phyloP scores from a whole-genome alignment of 805 yeast species.

The Hanseniaspora singularis region DNA sequence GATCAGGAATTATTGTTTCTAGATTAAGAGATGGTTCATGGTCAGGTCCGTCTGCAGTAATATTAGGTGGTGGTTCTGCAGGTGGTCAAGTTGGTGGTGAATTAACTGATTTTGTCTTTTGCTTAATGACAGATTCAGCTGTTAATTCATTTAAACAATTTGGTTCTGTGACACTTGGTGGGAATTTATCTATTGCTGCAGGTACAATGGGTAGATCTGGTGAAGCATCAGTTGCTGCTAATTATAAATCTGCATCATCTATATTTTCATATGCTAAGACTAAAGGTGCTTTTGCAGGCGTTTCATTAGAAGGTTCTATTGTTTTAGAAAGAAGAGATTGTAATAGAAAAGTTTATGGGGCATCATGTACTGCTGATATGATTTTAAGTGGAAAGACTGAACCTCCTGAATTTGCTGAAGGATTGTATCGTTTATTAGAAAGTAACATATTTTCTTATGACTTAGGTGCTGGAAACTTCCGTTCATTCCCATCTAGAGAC shows the following conservation, averaged over 20 bases:
- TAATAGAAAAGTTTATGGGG: conserved; percentile 87
- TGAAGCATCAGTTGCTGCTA: conserved; percentile 93
- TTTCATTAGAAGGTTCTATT: conserved; percentile 91
- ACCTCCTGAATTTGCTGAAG: conserved; percentile 82
- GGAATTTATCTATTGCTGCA: conserved; percentile 89
- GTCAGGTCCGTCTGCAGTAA: conserved; percentile 95
- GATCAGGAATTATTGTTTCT: conserved; percentile 91
- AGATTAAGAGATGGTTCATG: conserved; percentile 88
- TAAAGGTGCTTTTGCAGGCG: conserved; percentile 94
- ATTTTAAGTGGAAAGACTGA: conserved; percentile 81
- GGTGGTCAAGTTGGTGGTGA: conserved; percentile 98
- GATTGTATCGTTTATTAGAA: conserved; percentile 74
- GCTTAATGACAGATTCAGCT: conserved; percentile 73
- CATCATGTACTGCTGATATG: conserved; percentile 72
- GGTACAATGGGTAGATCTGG: conserved; percentile 97
- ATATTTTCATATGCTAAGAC: conserved; percentile 89
- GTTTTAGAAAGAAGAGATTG: conserved; percentile 96
- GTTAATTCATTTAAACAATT: conserved; percentile 87
- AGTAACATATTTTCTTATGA: conserved; percentile 66
- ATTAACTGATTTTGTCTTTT: conserved; percentile 89
- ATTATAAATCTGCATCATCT: conserved; percentile 75
- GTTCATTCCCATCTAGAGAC: conserved; percentile 20
- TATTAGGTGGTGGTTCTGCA: conserved; percentile 96
- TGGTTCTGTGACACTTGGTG: conserved; percentile 91
- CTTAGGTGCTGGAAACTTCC: conserved; percentile 34